These are phyloP conservation scores for Tetragonia tetragonoides DNA, from an alignment of 148 eudicot species.

Conservation along the genomic window DNA sequence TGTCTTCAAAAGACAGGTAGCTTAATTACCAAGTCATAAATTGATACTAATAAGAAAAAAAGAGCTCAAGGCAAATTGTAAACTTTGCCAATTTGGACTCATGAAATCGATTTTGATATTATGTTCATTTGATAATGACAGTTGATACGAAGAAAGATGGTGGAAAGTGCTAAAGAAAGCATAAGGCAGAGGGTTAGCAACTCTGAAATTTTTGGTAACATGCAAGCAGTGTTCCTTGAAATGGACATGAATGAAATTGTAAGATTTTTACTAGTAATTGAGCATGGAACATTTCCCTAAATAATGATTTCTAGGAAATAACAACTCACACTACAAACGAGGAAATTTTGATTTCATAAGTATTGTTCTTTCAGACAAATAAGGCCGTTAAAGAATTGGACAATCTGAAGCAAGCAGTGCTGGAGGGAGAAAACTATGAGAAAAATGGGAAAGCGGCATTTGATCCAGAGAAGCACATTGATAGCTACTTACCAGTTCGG, in stretches of 20 bases:
- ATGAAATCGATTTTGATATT: too few species aligned
- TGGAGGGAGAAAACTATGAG: conserved; percentile 43
- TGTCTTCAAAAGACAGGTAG: conserved; percentile 75
- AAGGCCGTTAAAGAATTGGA: conserved; percentile 40
- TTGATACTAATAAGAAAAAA: too few species aligned
- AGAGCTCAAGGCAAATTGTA: too few species aligned
- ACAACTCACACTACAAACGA: too few species aligned
- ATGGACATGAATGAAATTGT: conserved; percentile 28
- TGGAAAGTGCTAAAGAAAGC: conserved; percentile 47
- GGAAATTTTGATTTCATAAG: too few species aligned
- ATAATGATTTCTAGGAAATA: too few species aligned
- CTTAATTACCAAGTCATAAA: conserved; percentile 5
- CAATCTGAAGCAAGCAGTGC: conserved; percentile 54
- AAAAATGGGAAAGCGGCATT: conserved; percentile 34
- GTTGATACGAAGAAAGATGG: conserved; percentile 46
- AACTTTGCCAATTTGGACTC: too few species aligned
- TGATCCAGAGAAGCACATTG: conserved; percentile 54
- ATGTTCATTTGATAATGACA: conserved; percentile 8
- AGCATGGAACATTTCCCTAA: too few species aligned
- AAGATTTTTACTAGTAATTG: too few species aligned
- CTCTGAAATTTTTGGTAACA: conserved; percentile 50
- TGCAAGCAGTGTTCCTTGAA: conserved; percentile 55
- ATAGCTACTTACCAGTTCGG: conserved; percentile 70
- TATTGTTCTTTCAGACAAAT: conserved; percentile 22
- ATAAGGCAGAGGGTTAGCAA: conserved; percentile 35